A percentile compares a stretch with the other conserved stretches of the same genome.
Conservation (phyloP, 2,329 filamentous ascomycete species). For the Ramichloridium luteum region DNA sequence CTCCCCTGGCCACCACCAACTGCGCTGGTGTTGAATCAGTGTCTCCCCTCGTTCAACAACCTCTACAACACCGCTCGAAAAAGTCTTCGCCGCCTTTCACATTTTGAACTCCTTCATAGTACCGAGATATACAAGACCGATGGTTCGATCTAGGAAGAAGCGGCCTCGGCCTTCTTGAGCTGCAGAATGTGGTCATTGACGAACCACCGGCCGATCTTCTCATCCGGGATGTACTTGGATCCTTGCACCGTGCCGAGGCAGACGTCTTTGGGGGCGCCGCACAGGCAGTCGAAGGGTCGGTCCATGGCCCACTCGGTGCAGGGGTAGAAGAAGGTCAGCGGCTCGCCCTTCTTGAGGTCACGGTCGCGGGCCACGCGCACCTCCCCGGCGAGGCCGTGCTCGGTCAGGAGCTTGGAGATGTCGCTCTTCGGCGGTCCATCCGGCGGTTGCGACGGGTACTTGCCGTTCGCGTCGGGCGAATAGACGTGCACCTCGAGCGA, state of each 20-base stretch:
- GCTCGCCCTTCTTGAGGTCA: slow-evolving; percentile 30
- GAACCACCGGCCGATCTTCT: slow-evolving; percentile 17
- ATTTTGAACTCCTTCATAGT: too few relatives aligned
- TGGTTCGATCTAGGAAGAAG: too few relatives aligned
- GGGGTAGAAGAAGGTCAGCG: slow-evolving; percentile 38
- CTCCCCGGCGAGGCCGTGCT: slow-evolving; percentile 12
- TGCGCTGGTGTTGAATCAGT: slow-evolving; percentile 8
- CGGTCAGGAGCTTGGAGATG: slow-evolving; percentile 3
- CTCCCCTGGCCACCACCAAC: too few relatives aligned
- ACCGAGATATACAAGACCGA: too few relatives aligned
- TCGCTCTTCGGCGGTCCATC: slow-evolving; percentile 13
- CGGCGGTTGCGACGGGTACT: slow-evolving; percentile 15
- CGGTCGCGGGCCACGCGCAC: slow-evolving; percentile 22
- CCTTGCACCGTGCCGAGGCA: slow-evolving; percentile 32
- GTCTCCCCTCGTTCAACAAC: slow-evolving; percentile 5
- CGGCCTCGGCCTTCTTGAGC: slow-evolving; percentile 10
- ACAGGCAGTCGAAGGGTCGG: slow-evolving; percentile 34
- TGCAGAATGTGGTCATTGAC: slow-evolving; percentile 32
- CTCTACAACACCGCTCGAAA: too few relatives aligned
- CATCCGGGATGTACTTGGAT: slow-evolving; percentile 25
- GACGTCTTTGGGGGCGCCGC: slow-evolving; percentile 24
- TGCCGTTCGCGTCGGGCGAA: slow-evolving; percentile 14
- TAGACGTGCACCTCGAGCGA: slow-evolving; percentile 42
- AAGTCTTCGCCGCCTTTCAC: too few relatives aligned
- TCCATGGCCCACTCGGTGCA: slow-evolving; percentile 40